phyloP scores from a whole-genome alignment of 139 green algal species.

The Ostreobium quekettii region DNA sequence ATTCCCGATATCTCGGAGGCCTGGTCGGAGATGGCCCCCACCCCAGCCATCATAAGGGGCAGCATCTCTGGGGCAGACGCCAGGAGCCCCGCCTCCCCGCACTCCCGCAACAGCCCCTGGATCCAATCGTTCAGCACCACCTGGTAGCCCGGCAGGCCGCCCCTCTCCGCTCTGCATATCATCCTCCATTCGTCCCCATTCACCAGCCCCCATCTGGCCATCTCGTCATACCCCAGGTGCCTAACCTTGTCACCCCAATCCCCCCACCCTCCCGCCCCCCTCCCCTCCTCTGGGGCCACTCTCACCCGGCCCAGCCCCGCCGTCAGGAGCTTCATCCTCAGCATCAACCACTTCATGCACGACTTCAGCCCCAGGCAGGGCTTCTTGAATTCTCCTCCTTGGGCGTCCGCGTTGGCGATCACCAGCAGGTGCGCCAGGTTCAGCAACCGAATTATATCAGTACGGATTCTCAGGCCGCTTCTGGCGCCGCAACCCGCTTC shows the following conservation, averaged over 20 bases:
- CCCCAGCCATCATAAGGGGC: constrained; percentile 18
- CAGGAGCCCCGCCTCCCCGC: constrained; percentile 10
- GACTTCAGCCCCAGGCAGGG: too few relatives aligned
- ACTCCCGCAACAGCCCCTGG: constrained; percentile 20
- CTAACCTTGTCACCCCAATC: too few relatives aligned
- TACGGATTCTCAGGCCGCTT: background rate
- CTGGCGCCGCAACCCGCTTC: background rate
- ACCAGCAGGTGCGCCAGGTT: constrained; percentile 28
- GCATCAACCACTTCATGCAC: too few relatives aligned
- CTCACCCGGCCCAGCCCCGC: too few relatives aligned
- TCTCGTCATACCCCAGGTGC: constrained; percentile 10
- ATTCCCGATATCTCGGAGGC: constrained; percentile 22
- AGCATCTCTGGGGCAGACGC: constrained; percentile 11
- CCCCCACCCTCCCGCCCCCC: too few relatives aligned
- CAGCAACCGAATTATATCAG: constrained; percentile 21
- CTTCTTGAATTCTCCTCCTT: constrained; percentile 8
- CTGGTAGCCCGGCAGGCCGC: constrained; percentile 25
- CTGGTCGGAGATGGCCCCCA: constrained; percentile 21
- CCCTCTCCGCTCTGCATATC: constrained; percentile 13
- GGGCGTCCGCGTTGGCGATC: constrained; percentile 17
- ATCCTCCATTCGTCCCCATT: constrained; percentile 29
- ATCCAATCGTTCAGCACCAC: constrained; percentile 22
- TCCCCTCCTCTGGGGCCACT: too few relatives aligned
- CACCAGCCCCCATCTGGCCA: constrained; percentile 21
- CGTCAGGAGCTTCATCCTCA: too few relatives aligned